These are phyloP conservation scores for Cyberlindnera nakhonratchasimensis DNA, from an alignment of 805 yeast species.

Conservation along the genomic window DNA sequence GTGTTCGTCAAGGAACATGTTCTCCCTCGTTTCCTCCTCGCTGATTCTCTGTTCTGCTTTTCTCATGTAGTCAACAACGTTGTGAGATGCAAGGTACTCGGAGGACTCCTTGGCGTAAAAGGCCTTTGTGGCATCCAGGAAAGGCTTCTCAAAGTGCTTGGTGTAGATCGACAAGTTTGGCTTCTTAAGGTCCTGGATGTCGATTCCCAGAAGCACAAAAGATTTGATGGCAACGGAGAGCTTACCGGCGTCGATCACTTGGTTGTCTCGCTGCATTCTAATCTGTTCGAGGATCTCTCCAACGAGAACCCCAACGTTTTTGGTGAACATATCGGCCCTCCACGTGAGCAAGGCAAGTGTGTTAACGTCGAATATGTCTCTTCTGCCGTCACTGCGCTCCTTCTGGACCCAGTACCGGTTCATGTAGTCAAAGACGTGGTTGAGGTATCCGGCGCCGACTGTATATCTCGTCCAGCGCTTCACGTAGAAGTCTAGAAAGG, in stretches of 20 bases:
- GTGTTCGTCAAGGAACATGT: conserved; percentile 78
- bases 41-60: conserved; percentile 79
- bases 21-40: conserved; percentile 79
- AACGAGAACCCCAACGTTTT: conserved; percentile 57
- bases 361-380: conserved; percentile 87
- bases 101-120: conserved; percentile 69
- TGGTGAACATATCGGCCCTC: conserved; percentile 77
- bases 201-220: conserved; percentile 86
- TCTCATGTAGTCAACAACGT: conserved; percentile 86
- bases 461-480: conserved; percentile 85
- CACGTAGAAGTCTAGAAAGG: conserved; percentile 79
- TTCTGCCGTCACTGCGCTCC: conserved; percentile 89
- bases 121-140: conserved; percentile 63
- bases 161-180: conserved; percentile 79
- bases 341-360: conserved; percentile 84
- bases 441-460: conserved; percentile 86
- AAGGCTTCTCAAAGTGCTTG: conserved; percentile 72
- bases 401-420: conserved; percentile 97
- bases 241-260: conserved; percentile 61
- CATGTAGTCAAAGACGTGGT: conserved; percentile 92
- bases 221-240: conserved; percentile 78
- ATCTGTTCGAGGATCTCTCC: conserved; percentile 73
- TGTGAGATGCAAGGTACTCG: conserved; percentile 63
- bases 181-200: conserved; percentile 83
- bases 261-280: conserved; percentile 74